These are phyloP conservation scores for Begonia fuchsioides DNA, from an alignment of 306 rosid species.

Conservation along the genomic window DNA sequence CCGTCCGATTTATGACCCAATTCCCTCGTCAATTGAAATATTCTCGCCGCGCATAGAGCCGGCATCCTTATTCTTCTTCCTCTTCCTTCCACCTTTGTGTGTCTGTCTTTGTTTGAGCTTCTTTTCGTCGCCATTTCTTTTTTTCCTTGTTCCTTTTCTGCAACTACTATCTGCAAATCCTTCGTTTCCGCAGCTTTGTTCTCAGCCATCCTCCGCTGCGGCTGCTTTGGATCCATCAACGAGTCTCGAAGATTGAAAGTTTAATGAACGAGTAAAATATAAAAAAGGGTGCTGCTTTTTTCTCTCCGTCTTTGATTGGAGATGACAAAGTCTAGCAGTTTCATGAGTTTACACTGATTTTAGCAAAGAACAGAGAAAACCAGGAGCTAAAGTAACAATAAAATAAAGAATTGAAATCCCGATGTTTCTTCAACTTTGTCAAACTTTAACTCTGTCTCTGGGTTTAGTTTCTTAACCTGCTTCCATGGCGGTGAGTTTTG, in stretches of 20 bases:
- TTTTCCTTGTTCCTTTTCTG: constrained; percentile 49
- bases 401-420: constrained; percentile 35
- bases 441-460: constrained; percentile 11
- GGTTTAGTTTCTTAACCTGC: constrained; percentile 1
- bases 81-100: constrained; percentile 93
- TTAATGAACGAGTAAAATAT: neutral
- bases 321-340: constrained; percentile 62
- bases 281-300: neutral
- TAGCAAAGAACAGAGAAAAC: constrained; percentile 1
- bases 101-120: constrained; percentile 86
- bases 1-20: constrained; percentile 98
- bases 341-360: constrained; percentile 30
- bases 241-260: neutral
- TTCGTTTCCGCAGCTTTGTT: constrained; percentile 53
- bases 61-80: constrained; percentile 98
- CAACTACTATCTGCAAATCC: constrained; percentile 65
- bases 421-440: constrained; percentile 28
- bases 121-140: constrained; percentile 74
- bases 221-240: constrained; percentile 95
- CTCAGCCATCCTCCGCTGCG: constrained; percentile 48
- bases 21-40: constrained; percentile 85
- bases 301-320: constrained; percentile 32
- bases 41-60: constrained; percentile 84
- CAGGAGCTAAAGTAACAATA: neutral
- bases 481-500: constrained; percentile 5